Percentiles rank a stretch among this genome's conserved stretches.
Conservation (phyloP, 2,329 filamentous ascomycete genomes). For the Emergomyces africanus region DNA sequence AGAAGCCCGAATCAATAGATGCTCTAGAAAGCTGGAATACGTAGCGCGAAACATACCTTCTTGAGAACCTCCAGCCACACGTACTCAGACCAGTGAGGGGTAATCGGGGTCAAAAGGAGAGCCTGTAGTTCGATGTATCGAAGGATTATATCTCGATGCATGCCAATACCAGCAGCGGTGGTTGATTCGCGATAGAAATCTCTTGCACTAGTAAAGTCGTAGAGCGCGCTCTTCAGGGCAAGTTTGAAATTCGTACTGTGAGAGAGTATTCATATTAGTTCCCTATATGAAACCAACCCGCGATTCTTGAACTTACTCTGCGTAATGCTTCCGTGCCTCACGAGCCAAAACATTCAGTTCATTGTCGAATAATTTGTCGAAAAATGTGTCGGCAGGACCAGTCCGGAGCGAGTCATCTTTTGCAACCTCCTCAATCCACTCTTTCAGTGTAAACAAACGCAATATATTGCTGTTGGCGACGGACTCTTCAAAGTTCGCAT, state of each 20-base stretch:
- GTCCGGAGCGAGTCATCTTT: constrained; percentile 62
- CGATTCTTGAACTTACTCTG: constrained; percentile 36
- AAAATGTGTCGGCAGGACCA: constrained; percentile 64
- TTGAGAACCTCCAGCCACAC: constrained; percentile 86
- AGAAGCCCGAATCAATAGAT: not conserved
- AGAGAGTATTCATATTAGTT: constrained; percentile 5
- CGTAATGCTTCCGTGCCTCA: constrained; percentile 68
- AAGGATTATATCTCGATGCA: constrained; percentile 69
- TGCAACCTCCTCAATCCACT: constrained; percentile 83
- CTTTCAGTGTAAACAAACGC: constrained; percentile 66
- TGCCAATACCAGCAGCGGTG: constrained; percentile 61
- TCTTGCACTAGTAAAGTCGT: constrained; percentile 78
- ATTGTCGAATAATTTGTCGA: constrained; percentile 83
- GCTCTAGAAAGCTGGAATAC: not conserved
- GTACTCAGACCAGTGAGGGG: constrained; percentile 90
- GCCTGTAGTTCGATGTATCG: constrained; percentile 81
- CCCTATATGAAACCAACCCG: not conserved
- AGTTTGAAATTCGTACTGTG: constrained; percentile 63
- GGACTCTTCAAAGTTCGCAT: constrained; percentile 94
- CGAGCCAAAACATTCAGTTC: constrained; percentile 77
- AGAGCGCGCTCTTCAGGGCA: constrained; percentile 74
- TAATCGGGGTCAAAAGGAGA: constrained; percentile 67
- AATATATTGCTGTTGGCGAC: constrained; percentile 88
- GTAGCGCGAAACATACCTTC: constrained; percentile 32
- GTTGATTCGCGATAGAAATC: constrained; percentile 84